Evolutionary conservation across 129 eudicot species (phyloP), one percentile per base, ranked within the genome.

Genomic region (Cynara cardunculus): DNA sequence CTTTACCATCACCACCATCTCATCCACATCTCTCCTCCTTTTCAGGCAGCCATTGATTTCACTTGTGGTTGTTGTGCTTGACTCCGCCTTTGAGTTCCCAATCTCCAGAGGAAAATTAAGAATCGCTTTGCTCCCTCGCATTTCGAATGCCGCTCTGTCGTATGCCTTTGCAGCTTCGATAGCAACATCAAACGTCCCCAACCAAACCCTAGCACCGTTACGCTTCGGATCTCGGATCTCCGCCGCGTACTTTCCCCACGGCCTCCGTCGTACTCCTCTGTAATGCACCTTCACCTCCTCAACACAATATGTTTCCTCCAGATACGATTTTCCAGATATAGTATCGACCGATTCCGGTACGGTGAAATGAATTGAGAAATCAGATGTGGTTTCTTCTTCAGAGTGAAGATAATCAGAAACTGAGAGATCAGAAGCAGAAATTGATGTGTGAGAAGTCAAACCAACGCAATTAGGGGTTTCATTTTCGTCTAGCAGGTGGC

Each of bases 211-310:
- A 21, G 86, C 75, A 6, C 92, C 92, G 10, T 84, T 79, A 12
- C 86, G 84, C 25, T 73, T 81, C 11, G 92, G 88, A 35, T 89
- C 89, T 0, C 89, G 86, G 31, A 89, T 89, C 87, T 89, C 92
- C 19, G 92, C 88, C 32, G 92, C 89, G 83, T 46, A 89, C 81
- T 89, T 89, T 2, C 92, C 92, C 89, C 92, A 88, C 46, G 92
- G 92, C 83, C 92, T 34, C 68, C 69, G 87, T 75, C 92, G 70
- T 28, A 89, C 92, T 0, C 92, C 92, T 74, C 89, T 84, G 85
- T 86, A 89, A 35, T 74, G 86, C 78, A 69, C 24, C 74, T 73
- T 41, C 78, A 66, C 81, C 74, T 76, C 75, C 70, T 67, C 41
- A 16, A 39, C 68, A 28, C 25, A 12, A 32, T 71, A 66, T 39